Conservation (phyloP, 129 eudicot species). For the Flaveria linearis region DNA sequence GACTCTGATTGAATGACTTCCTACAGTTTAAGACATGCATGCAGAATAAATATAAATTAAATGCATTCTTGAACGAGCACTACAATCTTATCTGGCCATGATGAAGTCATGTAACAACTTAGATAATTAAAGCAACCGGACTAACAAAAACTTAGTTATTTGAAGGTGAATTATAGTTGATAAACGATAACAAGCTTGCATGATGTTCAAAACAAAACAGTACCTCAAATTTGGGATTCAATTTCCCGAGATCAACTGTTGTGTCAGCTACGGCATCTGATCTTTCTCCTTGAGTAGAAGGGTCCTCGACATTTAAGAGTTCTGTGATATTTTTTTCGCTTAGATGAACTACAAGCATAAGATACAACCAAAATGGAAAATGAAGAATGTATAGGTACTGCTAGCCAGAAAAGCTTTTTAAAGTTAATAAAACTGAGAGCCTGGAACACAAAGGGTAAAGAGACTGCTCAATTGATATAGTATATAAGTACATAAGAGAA, state of each 20-base stretch:
- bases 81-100: conserved; percentile 16
- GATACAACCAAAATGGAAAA: conserved; percentile 10
- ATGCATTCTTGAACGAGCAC: neutral
- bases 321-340: conserved; percentile 39
- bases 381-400: conserved; percentile 13
- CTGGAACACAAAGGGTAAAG: conserved; percentile 4
- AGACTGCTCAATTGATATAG: neutral
- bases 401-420: neutral
- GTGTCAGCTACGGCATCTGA: conserved; percentile 38
- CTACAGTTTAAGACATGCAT: conserved; percentile 38
- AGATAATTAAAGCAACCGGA: neutral
- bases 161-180: neutral
- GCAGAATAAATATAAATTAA: conserved; percentile 4
- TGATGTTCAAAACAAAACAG: conserved; percentile 9
- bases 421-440: neutral
- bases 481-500: neutral
- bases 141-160: neutral
- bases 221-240: conserved; percentile 53
- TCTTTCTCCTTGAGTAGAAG: conserved; percentile 42
- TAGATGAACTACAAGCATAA: conserved; percentile 25
- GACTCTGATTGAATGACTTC: conserved; percentile 38
- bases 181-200: conserved; percentile 14
- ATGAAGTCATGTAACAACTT: neutral
- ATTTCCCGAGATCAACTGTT: conserved; percentile 36
- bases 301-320: conserved; percentile 32